Percentiles rank a stretch among this genome's conserved stretches.
Conservation (phyloP, 352 stramenopile genomes). For the Phytophthora sp. region DNA sequence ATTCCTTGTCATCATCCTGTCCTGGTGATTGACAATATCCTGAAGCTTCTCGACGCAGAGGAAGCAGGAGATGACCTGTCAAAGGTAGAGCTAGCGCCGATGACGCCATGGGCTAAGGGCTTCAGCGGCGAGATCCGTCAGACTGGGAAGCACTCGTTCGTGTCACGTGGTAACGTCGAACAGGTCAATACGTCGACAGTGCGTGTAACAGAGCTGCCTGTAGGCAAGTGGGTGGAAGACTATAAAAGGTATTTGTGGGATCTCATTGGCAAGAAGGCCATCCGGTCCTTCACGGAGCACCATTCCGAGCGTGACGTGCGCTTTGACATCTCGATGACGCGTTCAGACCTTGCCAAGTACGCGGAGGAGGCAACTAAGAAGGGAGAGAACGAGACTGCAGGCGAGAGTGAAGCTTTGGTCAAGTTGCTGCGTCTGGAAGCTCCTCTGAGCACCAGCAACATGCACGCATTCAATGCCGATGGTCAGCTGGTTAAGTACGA, state of each 20-base stretch:
- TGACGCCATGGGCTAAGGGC: slow-evolving; percentile 96
- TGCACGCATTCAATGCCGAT: slow-evolving; percentile 96
- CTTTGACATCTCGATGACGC: slow-evolving; percentile 77
- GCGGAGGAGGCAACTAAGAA: slow-evolving; percentile 42
- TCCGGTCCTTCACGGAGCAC: slow-evolving; percentile 95
- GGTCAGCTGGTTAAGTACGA: slow-evolving; percentile 94
- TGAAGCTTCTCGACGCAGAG: slow-evolving; percentile 71
- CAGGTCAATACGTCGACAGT: slow-evolving; percentile 94
- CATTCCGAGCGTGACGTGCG: slow-evolving; percentile 94
- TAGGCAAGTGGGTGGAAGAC: slow-evolving; percentile 98
- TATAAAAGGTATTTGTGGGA: slow-evolving; percentile 98
- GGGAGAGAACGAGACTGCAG: slow-evolving; percentile 24
- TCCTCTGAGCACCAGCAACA: slow-evolving; percentile 96
- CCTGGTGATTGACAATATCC: slow-evolving; percentile 96
- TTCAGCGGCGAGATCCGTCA: slow-evolving; percentile 93
- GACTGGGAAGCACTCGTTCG: slow-evolving; percentile 69
- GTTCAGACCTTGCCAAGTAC: slow-evolving; percentile 86
- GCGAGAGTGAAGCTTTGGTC: slow-evolving; percentile 59
- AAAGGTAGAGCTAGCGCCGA: slow-evolving; percentile 50
- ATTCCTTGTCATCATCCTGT: slow-evolving; percentile 96
- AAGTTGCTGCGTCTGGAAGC: slow-evolving; percentile 95
- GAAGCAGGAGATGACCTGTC: slow-evolving; percentile 55
- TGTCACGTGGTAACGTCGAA: slow-evolving; percentile 72
- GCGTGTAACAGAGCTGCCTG: slow-evolving; percentile 96
- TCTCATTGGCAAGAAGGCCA: slow-evolving; percentile 86